phyloP scores from a whole-genome alignment of 352 stramenopile genomes.

The Phytophthora gonapodyides region DNA sequence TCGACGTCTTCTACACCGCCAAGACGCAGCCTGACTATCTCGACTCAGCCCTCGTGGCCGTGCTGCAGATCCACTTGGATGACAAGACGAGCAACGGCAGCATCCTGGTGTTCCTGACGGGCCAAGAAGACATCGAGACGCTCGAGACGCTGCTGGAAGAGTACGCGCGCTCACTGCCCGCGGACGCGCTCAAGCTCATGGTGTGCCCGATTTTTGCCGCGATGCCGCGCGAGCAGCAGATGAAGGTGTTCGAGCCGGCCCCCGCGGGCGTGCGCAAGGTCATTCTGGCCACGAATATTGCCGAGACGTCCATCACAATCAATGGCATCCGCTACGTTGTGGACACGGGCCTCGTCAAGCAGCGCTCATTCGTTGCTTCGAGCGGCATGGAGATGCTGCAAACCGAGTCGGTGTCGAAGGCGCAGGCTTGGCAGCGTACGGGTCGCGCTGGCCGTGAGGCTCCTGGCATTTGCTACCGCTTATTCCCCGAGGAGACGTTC shows the following conservation, averaged over 20 bases:
- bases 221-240: constrained; percentile 95
- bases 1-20: constrained; percentile 91
- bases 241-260: constrained; percentile 92
- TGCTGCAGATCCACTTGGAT: constrained; percentile 92
- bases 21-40: constrained; percentile 91
- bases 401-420: constrained; percentile 88
- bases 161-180: constrained; percentile 72
- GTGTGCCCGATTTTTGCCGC: constrained; percentile 97
- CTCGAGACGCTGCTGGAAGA: constrained; percentile 86
- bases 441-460: constrained; percentile 88
- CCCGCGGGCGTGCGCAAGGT: constrained; percentile 89
- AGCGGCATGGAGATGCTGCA: constrained; percentile 90
- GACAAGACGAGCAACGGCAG: constrained; percentile 78
- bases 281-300: constrained; percentile 96
- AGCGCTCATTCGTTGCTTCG: constrained; percentile 86
- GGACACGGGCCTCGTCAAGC: constrained; percentile 88
- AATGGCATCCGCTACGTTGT: constrained; percentile 93
- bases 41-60: constrained; percentile 84
- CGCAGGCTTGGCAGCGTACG: constrained; percentile 91
- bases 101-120: constrained; percentile 95
- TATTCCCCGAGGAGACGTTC: constrained; percentile 88
- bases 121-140: constrained; percentile 97
- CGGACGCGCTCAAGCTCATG: constrained; percentile 72
- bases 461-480: constrained; percentile 77
- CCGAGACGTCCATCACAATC: constrained; percentile 99